Evolutionary conservation across 331 rosid species (phyloP), one percentile per base, ranked within the genome.

Genomic region (Spiraea crenata): DNA sequence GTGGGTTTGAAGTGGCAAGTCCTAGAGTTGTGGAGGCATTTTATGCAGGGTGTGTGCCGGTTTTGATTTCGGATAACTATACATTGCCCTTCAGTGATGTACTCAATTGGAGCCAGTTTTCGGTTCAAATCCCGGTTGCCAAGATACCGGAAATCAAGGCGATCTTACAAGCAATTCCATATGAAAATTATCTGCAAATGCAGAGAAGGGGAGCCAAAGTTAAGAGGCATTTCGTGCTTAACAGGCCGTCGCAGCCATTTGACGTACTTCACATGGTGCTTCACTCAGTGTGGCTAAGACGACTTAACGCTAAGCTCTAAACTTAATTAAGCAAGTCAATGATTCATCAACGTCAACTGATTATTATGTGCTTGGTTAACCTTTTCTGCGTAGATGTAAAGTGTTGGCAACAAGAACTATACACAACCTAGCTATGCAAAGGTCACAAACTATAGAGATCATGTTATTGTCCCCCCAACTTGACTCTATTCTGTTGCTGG

Each of bases 1-100:
- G 86, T 42, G 86, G 86, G 44, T 74, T 34, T 39, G 86, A 82
- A 74, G 86, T 78, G 51, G 83, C 83, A 4, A 82, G 83, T 4
- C 81, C 78, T 0, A 82, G 86, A 60, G 70, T 75, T n/a, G 81
- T 78, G 17, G 75, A 74, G 39, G 75, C 86, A 57, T 57, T 82
- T 35, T 55, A 56, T 39, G 68, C 71, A 3, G 85, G 85, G 12
- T 82, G 85, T 70, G 82, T 77, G 63, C 85, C 85, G 0, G 80
- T 77, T n/a, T 58, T 82, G 47, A 77, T 82, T 5, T 74, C 85
- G 19, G 82, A 82, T 58, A 62, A 65, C 41, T 82, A 77, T 61
- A 37, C 82, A 3, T 47, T 82, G 35, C 85, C 85, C 9, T 77
- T 82, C 48, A 74, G 77, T 39, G 85, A 82, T 55, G 80, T 70